Evolutionary conservation across 345 rosid species (phyloP).

Genomic region (Schrenkiella parvula): DNA sequence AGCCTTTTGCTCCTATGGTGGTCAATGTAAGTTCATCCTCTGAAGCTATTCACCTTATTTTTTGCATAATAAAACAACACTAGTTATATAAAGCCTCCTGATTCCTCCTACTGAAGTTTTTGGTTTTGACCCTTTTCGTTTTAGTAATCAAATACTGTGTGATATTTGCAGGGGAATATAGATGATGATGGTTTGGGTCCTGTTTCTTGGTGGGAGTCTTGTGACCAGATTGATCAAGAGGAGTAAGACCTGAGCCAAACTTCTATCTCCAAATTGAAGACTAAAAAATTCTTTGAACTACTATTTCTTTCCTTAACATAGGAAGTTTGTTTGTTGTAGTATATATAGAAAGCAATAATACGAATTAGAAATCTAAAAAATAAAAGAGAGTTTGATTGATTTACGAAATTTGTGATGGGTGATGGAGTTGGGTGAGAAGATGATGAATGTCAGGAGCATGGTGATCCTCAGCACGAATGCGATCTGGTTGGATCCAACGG

Average conservation of each 20-base stretch:
- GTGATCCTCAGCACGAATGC: constrained; percentile 63
- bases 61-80: not conserved
- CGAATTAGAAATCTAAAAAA: not conserved
- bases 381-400: not conserved
- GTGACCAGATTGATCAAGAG: constrained; percentile 17
- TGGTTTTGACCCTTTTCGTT: not conserved
- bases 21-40: constrained; percentile 53
- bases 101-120: not conserved
- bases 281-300: not conserved
- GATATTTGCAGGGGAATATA: constrained; percentile 56
- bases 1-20: constrained; percentile 92
- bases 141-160: not conserved
- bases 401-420: constrained; percentile 1
- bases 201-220: constrained; percentile 75
- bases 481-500: constrained; percentile 81
- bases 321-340: not conserved
- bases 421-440: constrained; percentile 44
- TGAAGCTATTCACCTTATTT: not conserved
- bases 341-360: not conserved
- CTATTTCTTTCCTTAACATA: not conserved
- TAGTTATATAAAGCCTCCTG: not conserved
- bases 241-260: not conserved
- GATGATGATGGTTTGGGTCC: constrained; percentile 79
- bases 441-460: constrained; percentile 52
- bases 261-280: not conserved